Base-by-base conservation (phyloP, 192 early-diverging fungal species). In the Backusella psychrophila region DNA sequence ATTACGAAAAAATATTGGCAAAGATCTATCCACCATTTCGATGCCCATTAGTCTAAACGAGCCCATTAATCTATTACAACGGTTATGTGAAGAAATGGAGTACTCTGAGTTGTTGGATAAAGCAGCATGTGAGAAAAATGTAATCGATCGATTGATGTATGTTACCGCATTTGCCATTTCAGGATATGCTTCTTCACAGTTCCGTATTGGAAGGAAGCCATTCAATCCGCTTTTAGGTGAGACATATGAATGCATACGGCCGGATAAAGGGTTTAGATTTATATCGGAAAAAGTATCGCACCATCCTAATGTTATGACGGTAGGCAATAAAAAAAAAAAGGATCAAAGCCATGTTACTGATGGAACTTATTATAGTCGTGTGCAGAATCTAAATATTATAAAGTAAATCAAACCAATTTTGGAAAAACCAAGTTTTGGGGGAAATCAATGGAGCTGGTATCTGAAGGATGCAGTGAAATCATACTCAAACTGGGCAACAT, bases 371-470 rank as follows among this genome's bases (percentile, higher is more conserved):
- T 79, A n/a, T 95, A 96, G 84, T 94, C 49, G 23, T 31, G n/a
- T 56, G 34, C 35, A 69, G 29, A 63, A 35, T 89, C 93, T 4
- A 85, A 85, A 17, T 82, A 91, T 26, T 99, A 88, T 83, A 80
- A 74, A 35, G 91, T 96, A 72, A 94, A 87, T 78, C 97, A 98
- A 86, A 94, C 98, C 69, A 93, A 90, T 69, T 86, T 90, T 29
- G 90, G 94, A 38, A 96, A 95, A 85, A 93, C 89, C 80, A 96
- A 94, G 82, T 99, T 98, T 85, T 99, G 97, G 97, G 97, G 97
- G 14, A 39, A 69, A 31, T 71, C 46, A 1, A 87, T 91, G 93
- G 97, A 98, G 80, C 78, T 97, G 23, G 92, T 92, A 39, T 90
- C 93, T 42, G 86, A 88, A 29, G 95, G 96, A 14, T 92, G 91